Evolutionary conservation across 2,329 filamentous ascomycete genomes (phyloP), one percentile per base, ranked within the genome.

Genomic region (Remersonia thermophila): DNA sequence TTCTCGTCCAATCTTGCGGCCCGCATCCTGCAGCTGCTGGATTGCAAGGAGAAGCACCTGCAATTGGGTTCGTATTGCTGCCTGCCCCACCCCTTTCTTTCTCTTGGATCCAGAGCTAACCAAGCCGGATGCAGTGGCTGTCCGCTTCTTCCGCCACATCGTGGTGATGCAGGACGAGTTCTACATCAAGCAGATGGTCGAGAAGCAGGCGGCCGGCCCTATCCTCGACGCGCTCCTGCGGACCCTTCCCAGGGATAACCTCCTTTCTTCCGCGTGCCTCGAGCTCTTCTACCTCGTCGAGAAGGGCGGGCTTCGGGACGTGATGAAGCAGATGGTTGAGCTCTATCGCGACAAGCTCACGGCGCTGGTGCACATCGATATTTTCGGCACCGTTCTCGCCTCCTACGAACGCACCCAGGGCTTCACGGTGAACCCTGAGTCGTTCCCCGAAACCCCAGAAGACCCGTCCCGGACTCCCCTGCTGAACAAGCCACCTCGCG

Each of bases 211-310:
- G 0, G 77, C 96, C 40, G 83, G 81, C 28, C 82, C 86, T 1
- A 83, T 96, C 25, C 66, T 98, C 11, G 76, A 91, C 47, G 79
- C 95, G 27, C 71, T 96, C 25, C 72, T 81, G 37, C 75, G 83
- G 46, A 91, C 85, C 0, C 81, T 95, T 73, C 84, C 87, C 1
- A 76, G 86, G 29, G 89, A 98, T 57, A 96, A 95, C 48, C 68
- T 98, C 3, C 69, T 96, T 23, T 93, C 91, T 56, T 96, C 89
- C 1, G 89, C 87, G 7, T 94, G 85, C 49, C 68, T 96, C 8
- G 91, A 98, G 52, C 73, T 98, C 30, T 96, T 98, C 46, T 86
- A 93, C 51, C 86, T 80, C 51, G 83, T 96, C 50, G 85, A 80
- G 54, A 77, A 78, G 53, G 83, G 93, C 50, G 77, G 77, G 37